A percentile compares a stretch with the other conserved stretches of the same genome.
Evolutionary conservation across 345 rosid species (phyloP).

Genomic region (Streptanthus diversifolius): DNA sequence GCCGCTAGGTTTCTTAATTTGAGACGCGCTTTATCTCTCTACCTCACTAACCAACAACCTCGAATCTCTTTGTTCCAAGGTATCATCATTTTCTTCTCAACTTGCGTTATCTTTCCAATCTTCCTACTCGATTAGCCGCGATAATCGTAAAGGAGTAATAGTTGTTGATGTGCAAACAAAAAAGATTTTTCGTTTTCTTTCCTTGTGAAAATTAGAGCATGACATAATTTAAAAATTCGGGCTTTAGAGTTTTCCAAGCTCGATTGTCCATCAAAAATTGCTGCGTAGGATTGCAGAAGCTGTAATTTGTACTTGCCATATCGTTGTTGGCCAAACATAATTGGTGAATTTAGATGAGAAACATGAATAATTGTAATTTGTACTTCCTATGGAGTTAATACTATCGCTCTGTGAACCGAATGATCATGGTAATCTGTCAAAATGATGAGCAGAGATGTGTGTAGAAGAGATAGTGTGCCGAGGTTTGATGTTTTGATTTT

Average conservation of each 20-base stretch:
- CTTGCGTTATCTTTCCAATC: background rate
- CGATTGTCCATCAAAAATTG: background rate
- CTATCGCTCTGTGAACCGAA: background rate
- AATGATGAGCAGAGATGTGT: background rate
- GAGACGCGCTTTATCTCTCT: conserved; percentile 34
- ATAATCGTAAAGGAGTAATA: background rate
- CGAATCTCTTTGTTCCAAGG: conserved; percentile 28
- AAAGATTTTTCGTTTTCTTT: background rate
- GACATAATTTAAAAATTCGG: background rate
- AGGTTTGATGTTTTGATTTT: background rate
- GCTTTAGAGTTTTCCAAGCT: background rate
- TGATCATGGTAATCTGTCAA: background rate
- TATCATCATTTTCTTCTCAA: conserved; percentile 13
- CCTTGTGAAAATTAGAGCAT: background rate
- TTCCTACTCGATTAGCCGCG: background rate
- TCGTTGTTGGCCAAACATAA: background rate
- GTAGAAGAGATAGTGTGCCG: background rate
- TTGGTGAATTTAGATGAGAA: background rate
- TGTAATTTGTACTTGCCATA: background rate
- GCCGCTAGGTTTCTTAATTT: conserved; percentile 32
- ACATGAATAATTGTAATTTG: background rate
- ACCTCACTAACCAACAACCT: conserved; percentile 17
- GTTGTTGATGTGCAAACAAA: background rate
- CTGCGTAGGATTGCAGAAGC: background rate
- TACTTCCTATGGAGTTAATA: background rate